Evolutionary conservation across 2,329 filamentous ascomycete genomes (phyloP), one percentile per base, ranked within the genome.

Genomic region (Mycosphaerelloides madeirae): DNA sequence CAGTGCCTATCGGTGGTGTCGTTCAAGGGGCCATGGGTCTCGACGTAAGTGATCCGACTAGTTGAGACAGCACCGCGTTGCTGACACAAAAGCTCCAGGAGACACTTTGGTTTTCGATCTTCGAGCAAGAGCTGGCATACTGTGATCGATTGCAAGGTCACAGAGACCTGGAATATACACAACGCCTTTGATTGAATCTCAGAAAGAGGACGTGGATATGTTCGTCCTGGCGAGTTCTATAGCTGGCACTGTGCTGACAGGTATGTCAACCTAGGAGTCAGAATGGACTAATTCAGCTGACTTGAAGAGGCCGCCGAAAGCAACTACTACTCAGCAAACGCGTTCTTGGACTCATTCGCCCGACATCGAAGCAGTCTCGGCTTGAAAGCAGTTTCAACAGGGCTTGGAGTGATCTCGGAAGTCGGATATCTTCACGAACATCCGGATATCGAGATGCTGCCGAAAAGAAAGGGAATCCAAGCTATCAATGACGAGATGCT

Each of bases 271-370:
- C n/a, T n/a, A n/a, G n/a, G n/a, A n/a, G n/a, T 25, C 22, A 25
- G 5, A 9, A 25, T 25, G 22, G 6, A 25, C 9, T 25, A 9
- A 5, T 25, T 5, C 22, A 25, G 22, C 22, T 25, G 9, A 25
- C 22, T 6, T 9, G 5, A 5, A 9, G 22, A 25, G 9, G 22
- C 36, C 16, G 74, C 51, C 70, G 72, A 5, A 75, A 76, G 0
- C 79, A 81, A 49, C 70, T 81, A 81, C 48, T 72, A 76, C 2
- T 75, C 77, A 0, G 76, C 74, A 1, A 80, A 59, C 38, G 43
- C 51, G 25, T 63, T 54, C 50, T 48, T 56, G 14, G 55, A 62
- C 33, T 45, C 54, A 2, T 49, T 67, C 37, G 52, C 53, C 1
- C 36, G 41, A 1, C 62, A 62, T 28, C 56, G 66, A 7, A 46